Conservation (phyloP, 441 rosid genomes). For the Erysimum cheiri region DNA sequence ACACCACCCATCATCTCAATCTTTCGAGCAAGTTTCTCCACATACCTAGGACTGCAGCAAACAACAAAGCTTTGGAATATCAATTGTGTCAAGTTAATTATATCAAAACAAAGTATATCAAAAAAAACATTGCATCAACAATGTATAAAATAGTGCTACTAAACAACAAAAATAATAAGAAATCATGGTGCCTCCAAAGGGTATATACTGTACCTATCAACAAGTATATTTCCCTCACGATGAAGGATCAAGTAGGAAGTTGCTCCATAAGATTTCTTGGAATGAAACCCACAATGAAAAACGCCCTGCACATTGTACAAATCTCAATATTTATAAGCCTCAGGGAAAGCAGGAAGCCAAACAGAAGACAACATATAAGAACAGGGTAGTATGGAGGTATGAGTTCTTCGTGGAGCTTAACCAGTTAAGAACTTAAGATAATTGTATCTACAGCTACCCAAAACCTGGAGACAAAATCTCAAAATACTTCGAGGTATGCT, state of each 20-base stretch:
- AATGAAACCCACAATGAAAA: conserved; percentile 75
- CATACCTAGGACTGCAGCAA: conserved; percentile 63
- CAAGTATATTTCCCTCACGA: conserved; percentile 64
- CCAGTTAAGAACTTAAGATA: background rate
- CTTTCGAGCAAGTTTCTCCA: conserved; percentile 54
- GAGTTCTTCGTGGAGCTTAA: conserved; percentile 10
- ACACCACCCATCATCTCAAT: conserved; percentile 66
- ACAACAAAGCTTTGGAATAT: conserved; percentile 3
- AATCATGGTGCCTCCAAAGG: conserved; percentile 4
- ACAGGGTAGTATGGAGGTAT: background rate
- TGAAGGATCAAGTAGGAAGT: conserved; percentile 61
- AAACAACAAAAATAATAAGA: conserved; percentile 1
- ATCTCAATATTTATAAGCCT: background rate
- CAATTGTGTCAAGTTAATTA: background rate
- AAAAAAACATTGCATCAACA: conserved; percentile 8
- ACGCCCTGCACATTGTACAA: conserved; percentile 53
- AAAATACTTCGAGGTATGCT: background rate
- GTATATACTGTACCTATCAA: conserved; percentile 55
- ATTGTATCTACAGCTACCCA: background rate
- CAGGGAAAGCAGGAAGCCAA: conserved; percentile 23
- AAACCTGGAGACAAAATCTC: background rate
- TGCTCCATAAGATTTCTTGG: conserved; percentile 71
- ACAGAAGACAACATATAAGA: conserved; percentile 3
- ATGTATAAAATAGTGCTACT: background rate
- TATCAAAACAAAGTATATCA: background rate